Evolutionary conservation across 1,139 yeast genomes (phyloP).

Genomic region (Kodamaea sp.): DNA sequence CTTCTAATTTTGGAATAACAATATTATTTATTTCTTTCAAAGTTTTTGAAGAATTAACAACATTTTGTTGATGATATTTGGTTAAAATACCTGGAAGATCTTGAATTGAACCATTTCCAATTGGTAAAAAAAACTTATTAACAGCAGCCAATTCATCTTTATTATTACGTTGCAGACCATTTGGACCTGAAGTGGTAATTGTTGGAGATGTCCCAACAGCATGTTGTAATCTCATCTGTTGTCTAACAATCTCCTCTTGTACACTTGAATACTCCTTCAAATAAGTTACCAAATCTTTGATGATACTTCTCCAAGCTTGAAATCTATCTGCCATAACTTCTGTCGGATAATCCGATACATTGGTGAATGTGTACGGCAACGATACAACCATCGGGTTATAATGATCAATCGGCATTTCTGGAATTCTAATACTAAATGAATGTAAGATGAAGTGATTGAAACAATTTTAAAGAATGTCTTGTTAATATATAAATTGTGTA

Average conservation of each 20-base stretch:
- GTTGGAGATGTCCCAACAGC: conserved; percentile 50
- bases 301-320: conserved; percentile 79
- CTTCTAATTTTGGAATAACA: conserved; percentile 82
- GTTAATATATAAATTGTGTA: no score
- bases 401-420: conserved; percentile 18
- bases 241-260: conserved; percentile 83
- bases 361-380: conserved; percentile 34
- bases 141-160: conserved; percentile 37
- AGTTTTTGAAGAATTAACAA: conserved; percentile 60
- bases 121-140: conserved; percentile 58
- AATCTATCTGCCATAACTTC: conserved; percentile 82
- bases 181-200: conserved; percentile 10
- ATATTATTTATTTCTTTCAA: conserved; percentile 66
- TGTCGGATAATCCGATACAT: conserved; percentile 57
- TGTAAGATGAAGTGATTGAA: no score
- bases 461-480: no score
- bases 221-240: conserved; percentile 76
- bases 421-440: no score
- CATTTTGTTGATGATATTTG: conserved; percentile 72
- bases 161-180: conserved; percentile 11
- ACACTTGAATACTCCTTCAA: conserved; percentile 77
- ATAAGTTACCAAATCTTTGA: conserved; percentile 70
- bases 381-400: conserved; percentile 38
- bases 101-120: conserved; percentile 78
- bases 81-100: conserved; percentile 75